Base-by-base conservation (phyloP, 371 early-diverging fungal genomes). In the Circinella minor region DNA sequence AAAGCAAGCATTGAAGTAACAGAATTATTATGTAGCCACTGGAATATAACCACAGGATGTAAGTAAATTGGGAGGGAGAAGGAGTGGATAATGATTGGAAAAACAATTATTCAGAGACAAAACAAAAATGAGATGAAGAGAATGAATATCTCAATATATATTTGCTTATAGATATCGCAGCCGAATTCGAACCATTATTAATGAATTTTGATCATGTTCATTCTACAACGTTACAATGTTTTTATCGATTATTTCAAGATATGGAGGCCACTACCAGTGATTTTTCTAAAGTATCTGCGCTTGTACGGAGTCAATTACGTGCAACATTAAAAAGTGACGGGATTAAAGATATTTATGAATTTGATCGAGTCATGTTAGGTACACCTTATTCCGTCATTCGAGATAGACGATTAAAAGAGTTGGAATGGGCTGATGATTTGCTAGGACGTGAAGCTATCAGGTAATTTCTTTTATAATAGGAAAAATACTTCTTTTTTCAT, bases 21-120 rank as follows among this genome's bases (percentile, higher is more conserved):
- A 34, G 92, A 92, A 49, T 68, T 92, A 8, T 66, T 93, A 39
- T 86, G 84, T 47, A 91, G 91, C 67, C 82, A 86, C 67, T 93
- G 92, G 92, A 89, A 90, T 65, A 83, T 93, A 38, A 81, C 81
- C 49, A 80, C 90, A 9, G 90, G 89, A 65, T 90, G 91, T 89
- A 79, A 72, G 85, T 74, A 27, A 18, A 18, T 15, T 1, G 47
- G 38, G 27, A 27, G 27, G 27, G 27, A 27, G 27, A 27, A 27
- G 27, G 27, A 27, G 27, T 27, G 27, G 27, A 27, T 27, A 27
- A 27, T 27, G 27, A 27, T 27, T 2, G 27, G 27, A 27, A 27
- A 27, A 27, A 27, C 27, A 27, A 27, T 2, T 27, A 27, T 27
- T 27, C 27, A 2, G 27, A 27, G 37, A 10, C 14, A 9, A 13